Evolutionary conservation across 176 grass and related monocot species (phyloP).

Genomic region (barley (Hordeum vulgare)): MorexV3_pseudomolecules_assembly NC_058519.1:119637573-119638072

Average conservation of each 20-base stretch:
- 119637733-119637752: neutral
- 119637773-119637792: slow-evolving; percentile 6
- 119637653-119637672: neutral
- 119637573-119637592: neutral
- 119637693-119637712: neutral
- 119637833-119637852: slow-evolving; percentile 9
- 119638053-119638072: neutral
- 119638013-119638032: slow-evolving; percentile 13
- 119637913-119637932: slow-evolving; percentile 11
- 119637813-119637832: slow-evolving; percentile 1
- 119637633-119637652: neutral
- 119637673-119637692: neutral
- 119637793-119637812: slow-evolving; percentile 10
- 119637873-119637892: neutral
- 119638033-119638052: slow-evolving; percentile 21
- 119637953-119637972: neutral
- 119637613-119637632: neutral
- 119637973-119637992: neutral
- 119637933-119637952: neutral
- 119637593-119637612: neutral
- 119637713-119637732: neutral
- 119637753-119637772: neutral
- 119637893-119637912: slow-evolving; percentile 23
- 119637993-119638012: neutral
- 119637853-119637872: slow-evolving; percentile 17